phyloP scores from a whole-genome alignment of 768 basidiomycete genomes.

The Boletus fagicola region DNA sequence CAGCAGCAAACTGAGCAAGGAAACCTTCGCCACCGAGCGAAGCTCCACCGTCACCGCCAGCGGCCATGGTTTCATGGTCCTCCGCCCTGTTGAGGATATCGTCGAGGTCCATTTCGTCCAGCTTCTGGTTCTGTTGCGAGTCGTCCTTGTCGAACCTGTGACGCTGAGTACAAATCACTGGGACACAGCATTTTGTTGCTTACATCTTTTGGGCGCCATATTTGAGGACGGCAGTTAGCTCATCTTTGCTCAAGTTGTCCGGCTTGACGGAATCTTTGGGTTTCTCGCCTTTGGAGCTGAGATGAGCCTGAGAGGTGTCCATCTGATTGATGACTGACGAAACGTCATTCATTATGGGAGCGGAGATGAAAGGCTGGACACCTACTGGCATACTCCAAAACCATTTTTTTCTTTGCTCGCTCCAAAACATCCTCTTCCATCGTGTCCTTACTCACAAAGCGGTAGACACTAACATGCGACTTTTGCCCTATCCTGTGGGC shows the following conservation, averaged over 20 bases:
- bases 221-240: slow-evolving; percentile 95
- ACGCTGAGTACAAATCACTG: slow-evolving; percentile 9
- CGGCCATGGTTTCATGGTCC: slow-evolving; percentile 90
- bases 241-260: slow-evolving; percentile 90
- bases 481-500: slow-evolving; percentile 99
- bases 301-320: slow-evolving; percentile 97
- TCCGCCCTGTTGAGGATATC: slow-evolving; percentile 97
- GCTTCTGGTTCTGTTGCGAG: slow-evolving; percentile 85
- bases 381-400: slow-evolving; percentile 97
- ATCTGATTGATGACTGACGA: slow-evolving; percentile 97
- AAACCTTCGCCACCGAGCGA: slow-evolving; percentile 98
- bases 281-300: slow-evolving; percentile 73
- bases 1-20: slow-evolving; percentile 90
- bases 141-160: slow-evolving; percentile 96
- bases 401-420: slow-evolving; percentile 99
- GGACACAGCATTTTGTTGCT: slow-evolving; percentile 27
- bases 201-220: slow-evolving; percentile 98
- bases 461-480: slow-evolving; percentile 96
- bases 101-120: slow-evolving; percentile 99
- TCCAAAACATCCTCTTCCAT: slow-evolving; percentile 99
- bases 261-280: slow-evolving; percentile 70
- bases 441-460: slow-evolving; percentile 98
- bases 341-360: slow-evolving; percentile 8
- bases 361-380: slow-evolving; percentile 30
- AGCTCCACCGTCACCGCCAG: slow-evolving; percentile 77